phyloP scores from a whole-genome alignment of 139 green algal genomes.

The Tetraselmis striata region DNA sequence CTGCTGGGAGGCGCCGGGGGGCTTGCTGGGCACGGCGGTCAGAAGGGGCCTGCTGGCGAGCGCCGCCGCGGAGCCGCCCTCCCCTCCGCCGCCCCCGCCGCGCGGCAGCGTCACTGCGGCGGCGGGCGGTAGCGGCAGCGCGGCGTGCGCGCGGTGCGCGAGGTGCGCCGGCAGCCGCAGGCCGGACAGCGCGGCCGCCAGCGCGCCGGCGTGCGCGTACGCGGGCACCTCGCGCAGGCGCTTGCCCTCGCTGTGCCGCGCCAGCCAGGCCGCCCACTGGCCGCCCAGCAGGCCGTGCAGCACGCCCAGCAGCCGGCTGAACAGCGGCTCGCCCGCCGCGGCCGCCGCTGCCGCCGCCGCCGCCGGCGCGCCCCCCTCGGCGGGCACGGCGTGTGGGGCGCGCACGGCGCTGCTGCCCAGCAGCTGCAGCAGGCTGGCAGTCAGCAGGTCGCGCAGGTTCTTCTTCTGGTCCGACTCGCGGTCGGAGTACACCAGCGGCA shows the following conservation, averaged over 20 bases:
- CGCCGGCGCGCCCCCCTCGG: not conserved
- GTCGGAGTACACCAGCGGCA: constrained; percentile 41
- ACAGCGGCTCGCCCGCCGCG: constrained; percentile 29
- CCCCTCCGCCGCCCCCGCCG: not conserved
- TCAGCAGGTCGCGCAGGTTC: constrained; percentile 26
- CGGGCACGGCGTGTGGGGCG: not conserved
- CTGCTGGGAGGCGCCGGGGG: not conserved
- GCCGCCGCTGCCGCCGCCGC: constrained; percentile 25
- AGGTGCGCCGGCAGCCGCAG: not conserved
- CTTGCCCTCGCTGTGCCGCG: not conserved
- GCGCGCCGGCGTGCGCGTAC: not conserved
- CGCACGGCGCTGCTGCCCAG: not conserved
- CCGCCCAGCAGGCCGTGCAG: constrained; percentile 35
- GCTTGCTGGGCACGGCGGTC: no score
- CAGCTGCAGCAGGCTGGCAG: constrained; percentile 17
- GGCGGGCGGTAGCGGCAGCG: not conserved
- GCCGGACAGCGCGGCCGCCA: not conserved
- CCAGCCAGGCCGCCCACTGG: constrained; percentile 44
- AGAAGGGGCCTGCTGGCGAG: no score
- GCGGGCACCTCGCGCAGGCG: not conserved
- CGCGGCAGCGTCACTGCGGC: not conserved
- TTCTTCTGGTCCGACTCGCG: constrained; percentile 1
- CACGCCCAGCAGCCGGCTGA: constrained; percentile 37
- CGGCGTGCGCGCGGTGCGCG: no score
- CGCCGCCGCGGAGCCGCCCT: no score